Conservation (phyloP, 169 alveolate species). For the Plasmodium reichenowi region DNA sequence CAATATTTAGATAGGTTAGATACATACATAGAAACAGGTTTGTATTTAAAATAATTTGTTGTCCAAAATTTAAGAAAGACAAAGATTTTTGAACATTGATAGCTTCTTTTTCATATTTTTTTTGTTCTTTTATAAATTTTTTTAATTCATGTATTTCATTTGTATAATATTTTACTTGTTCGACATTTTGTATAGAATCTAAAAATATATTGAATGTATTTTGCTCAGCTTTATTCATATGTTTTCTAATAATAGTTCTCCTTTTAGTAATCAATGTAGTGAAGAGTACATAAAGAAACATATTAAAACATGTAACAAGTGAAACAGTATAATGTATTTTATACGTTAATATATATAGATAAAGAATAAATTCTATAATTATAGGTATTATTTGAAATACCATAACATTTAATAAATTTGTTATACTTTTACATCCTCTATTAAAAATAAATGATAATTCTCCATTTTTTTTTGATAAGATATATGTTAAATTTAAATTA, state of each 20-base stretch:
- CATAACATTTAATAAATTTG: conserved; percentile 82
- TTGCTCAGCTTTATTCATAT: conserved; percentile 89
- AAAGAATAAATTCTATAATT: conserved; percentile 87
- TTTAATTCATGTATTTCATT: conserved; percentile 82
- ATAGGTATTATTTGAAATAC: conserved; percentile 88
- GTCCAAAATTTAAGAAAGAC: conserved; percentile 86
- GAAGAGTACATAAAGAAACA: conserved; percentile 85
- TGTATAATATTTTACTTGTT: conserved; percentile 86
- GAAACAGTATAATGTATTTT: conserved; percentile 89
- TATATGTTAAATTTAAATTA: conserved; percentile 82
- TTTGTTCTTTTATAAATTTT: conserved; percentile 80
- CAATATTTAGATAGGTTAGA: conserved; percentile 76
- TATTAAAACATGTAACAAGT: conserved; percentile 84
- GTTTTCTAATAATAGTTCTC: conserved; percentile 85
- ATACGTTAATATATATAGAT: conserved; percentile 84
- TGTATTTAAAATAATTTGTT: conserved; percentile 83
- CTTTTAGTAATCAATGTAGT: conserved; percentile 87
- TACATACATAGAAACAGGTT: conserved; percentile 84
- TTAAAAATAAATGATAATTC: conserved; percentile 83
- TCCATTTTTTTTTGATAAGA: conserved; percentile 84
- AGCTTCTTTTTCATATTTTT: conserved; percentile 83
- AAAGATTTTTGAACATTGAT: conserved; percentile 84
- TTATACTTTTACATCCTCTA: conserved; percentile 85
- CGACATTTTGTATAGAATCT: conserved; percentile 89
- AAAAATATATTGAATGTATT: conserved; percentile 86